phyloP scores from a whole-genome alignment of 2,329 filamentous ascomycete species.

The Clonostachys chloroleuca region DNA sequence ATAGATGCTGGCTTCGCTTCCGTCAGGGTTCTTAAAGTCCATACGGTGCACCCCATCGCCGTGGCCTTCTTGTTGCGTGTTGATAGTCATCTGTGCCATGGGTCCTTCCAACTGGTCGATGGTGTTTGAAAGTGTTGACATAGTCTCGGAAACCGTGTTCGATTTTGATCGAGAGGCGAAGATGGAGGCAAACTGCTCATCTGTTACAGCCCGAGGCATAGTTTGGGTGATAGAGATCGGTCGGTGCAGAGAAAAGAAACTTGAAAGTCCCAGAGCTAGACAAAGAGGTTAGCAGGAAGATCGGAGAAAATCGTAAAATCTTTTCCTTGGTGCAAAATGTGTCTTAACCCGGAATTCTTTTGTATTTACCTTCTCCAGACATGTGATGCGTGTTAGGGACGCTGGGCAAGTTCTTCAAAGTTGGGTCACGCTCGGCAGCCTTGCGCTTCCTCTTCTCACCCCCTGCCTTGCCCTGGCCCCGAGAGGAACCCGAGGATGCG shows the following conservation, averaged over 20 bases:
- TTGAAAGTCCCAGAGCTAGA: conserved; percentile 79
- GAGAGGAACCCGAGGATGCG: conserved; percentile 34
- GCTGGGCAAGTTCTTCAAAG: conserved; percentile 58
- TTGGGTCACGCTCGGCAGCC: conserved; percentile 35
- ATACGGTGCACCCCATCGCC: conserved; percentile 42
- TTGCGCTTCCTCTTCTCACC: conserved; percentile 56
- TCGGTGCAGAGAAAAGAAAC: conserved; percentile 93
- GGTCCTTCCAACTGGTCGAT: conserved; percentile 56
- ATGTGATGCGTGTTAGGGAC: conserved; percentile 74
- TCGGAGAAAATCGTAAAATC: too few relatives aligned
- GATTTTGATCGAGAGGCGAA: conserved; percentile 57
- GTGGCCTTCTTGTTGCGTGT: conserved; percentile 32
- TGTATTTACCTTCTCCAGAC: conserved; percentile 55
- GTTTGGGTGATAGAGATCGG: conserved; percentile 85
- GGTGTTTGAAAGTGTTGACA: conserved; percentile 60
- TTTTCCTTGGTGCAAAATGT: too few relatives aligned
- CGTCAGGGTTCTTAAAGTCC: conserved; percentile 51
- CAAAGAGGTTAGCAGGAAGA: too few relatives aligned
- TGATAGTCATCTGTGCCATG: conserved; percentile 47
- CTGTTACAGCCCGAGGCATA: conserved; percentile 67
- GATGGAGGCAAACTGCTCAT: conserved; percentile 78
- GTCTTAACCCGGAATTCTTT: background rate
- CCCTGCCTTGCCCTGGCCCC: conserved; percentile 33
- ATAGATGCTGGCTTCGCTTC: conserved; percentile 53
- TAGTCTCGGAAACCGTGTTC: conserved; percentile 54